Evolutionary conservation across 2,329 filamentous ascomycete species (phyloP), one percentile per base, ranked within the genome.

Genomic region (Aspergillus udagawae): DNA sequence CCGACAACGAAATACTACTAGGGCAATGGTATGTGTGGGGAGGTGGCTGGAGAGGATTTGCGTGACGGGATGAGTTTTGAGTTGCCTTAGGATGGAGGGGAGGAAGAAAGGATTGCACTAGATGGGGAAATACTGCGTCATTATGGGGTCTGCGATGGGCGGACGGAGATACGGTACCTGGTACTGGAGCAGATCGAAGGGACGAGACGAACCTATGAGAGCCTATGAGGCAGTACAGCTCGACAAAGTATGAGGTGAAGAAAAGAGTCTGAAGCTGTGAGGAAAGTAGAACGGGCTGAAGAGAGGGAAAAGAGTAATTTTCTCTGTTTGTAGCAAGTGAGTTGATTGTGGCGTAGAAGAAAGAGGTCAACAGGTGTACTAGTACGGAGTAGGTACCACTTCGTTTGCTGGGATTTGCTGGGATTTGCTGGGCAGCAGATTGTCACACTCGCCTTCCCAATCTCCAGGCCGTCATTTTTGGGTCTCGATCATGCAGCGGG

Each of bases 121-220:
- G 48, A 50, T 25, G 53, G 61, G 63, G 62, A 61, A 67, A 64
- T 63, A 69, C 72, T 73, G 71, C 71, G 71, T 73, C 71, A 73
- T 73, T 65, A 69, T 68, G 65, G 64, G 62, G 65, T 59, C 62
- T 62, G 58, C 38, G 54, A 58, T 52, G 44, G 49, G 51, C 57
- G 49, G 49, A 52, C 57, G 49, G 42, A 41, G 53, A 51, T 51
- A 38, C 32, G 32, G 32, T 38, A 38, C 32, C 32, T 38, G 29
- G 29, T 12, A 32, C 29, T 32, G 29, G 29, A 42, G 29, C 17
- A 45, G 52, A 44, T 42, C 49, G 32, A 48, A 50, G 21, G 48
- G 14, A 38, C 28, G 41, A 32, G 25, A 55, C 52, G 48, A 48
- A 53, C 54, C 42, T 28, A 32, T 45, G 29, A 4, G 14, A 52